Percentiles rank a stretch among this genome's conserved stretches.
phyloP scores from a whole-genome alignment of 768 basidiomycete genomes.

The Termitomyces sp. region DNA sequence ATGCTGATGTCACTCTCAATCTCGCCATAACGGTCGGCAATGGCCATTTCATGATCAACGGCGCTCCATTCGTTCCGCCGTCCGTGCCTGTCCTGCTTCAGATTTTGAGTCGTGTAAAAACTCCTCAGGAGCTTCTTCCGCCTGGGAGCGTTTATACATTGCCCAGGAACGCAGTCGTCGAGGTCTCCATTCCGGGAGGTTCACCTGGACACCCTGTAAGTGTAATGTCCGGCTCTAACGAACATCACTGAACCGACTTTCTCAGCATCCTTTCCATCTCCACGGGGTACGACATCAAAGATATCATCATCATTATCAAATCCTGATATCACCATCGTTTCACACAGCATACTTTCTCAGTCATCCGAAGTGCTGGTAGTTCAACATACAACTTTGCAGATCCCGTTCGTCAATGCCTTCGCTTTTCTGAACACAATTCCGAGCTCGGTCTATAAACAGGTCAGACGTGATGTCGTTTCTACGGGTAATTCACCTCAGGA shows the following conservation, averaged over 20 bases:
- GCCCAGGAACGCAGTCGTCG: constrained; percentile 37
- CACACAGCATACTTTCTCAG: constrained; percentile 29
- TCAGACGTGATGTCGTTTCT: constrained; percentile 27
- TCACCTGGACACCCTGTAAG: constrained; percentile 23
- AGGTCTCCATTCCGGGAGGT: constrained; percentile 35
- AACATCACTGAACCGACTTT: too few relatives aligned
- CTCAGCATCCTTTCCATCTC: constrained; percentile 1
- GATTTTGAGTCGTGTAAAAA: constrained; percentile 46
- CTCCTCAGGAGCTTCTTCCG: constrained; percentile 43
- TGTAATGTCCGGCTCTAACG: background rate
- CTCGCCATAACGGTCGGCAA: constrained; percentile 15
- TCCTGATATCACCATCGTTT: background rate
- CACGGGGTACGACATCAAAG: background rate
- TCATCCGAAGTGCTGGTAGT: constrained; percentile 28
- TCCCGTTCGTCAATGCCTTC: background rate
- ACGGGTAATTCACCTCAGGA: constrained; percentile 22
- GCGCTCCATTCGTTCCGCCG: constrained; percentile 27
- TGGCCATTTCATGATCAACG: constrained; percentile 24
- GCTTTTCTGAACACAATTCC: too few relatives aligned
- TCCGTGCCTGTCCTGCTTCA: constrained; percentile 51
- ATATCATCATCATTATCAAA: background rate
- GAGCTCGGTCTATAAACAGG: background rate
- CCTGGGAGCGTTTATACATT: constrained; percentile 39
- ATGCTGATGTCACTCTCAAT: constrained; percentile 19
- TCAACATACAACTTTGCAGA: constrained; percentile 21